These are phyloP conservation scores for Tricholoma terreum DNA, from an alignment of 768 basidiomycete genomes.

Conservation along the genomic window DNA sequence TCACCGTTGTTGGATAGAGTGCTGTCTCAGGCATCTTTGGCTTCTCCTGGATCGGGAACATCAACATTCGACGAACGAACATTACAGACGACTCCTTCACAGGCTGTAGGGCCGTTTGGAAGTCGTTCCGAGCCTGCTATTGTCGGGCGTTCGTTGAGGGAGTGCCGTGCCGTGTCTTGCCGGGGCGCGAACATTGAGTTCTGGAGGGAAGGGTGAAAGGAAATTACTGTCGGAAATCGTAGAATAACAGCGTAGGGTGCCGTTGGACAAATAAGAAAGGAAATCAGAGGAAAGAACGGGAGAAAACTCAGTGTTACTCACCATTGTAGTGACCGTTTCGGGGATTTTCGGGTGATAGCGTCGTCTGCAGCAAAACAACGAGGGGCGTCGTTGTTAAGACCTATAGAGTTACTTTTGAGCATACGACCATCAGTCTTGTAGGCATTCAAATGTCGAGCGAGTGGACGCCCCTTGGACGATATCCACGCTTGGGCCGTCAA, in stretches of 20 bases:
- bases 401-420: no score
- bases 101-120: background rate
- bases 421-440: no score
- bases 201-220: background rate
- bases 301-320: no score
- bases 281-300: background rate
- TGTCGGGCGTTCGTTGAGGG: background rate
- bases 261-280: background rate
- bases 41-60: background rate
- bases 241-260: background rate
- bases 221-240: background rate
- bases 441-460: no score
- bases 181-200: background rate
- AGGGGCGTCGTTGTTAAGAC: no score
- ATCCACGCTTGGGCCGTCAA: no score
- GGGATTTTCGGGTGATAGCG: no score
- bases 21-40: background rate
- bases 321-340: no score
- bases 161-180: background rate
- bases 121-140: background rate
- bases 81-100: background rate
- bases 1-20: background rate
- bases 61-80: background rate
- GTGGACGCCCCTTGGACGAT: no score
- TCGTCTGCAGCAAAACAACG: no score